A percentile compares a stretch with the other conserved stretches of the same genome.
These are phyloP conservation scores for Leucosporidium yakuticum DNA, from an alignment of 768 basidiomycete species.

Conservation along the genomic window DNA sequence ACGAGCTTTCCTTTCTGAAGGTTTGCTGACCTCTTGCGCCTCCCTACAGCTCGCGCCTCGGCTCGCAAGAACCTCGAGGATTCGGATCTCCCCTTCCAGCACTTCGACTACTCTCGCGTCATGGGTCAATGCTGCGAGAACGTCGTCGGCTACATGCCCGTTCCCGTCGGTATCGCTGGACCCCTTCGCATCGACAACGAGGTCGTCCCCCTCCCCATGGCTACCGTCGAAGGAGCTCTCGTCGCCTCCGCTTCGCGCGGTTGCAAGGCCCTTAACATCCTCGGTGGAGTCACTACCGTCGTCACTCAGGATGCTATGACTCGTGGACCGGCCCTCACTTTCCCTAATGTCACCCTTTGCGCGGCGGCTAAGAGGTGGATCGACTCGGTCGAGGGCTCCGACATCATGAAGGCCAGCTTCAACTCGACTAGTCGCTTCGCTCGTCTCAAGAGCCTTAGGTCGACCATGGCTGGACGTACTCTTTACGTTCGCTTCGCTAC, in stretches of 20 bases:
- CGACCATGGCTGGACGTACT: slow-evolving; percentile 84
- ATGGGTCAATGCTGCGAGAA: slow-evolving; percentile 98
- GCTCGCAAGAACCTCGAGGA: slow-evolving; percentile 72
- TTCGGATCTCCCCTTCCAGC: slow-evolving; percentile 70
- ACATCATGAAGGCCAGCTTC: slow-evolving; percentile 71
- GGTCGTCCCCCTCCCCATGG: slow-evolving; percentile 90
- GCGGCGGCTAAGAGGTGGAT: slow-evolving; percentile 84
- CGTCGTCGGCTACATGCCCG: slow-evolving; percentile 91
- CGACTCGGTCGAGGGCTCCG: slow-evolving; percentile 71
- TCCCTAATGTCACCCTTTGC: slow-evolving; percentile 71
- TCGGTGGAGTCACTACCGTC: slow-evolving; percentile 91
- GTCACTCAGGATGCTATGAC: slow-evolving; percentile 93
- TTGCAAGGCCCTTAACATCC: slow-evolving; percentile 93
- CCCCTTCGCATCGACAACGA: slow-evolving; percentile 85
- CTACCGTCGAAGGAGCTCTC: slow-evolving; percentile 97
- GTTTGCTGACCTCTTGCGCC: slow-evolving; percentile 1
- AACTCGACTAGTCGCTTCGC: slow-evolving; percentile 94
- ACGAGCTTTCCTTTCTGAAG: background rate
- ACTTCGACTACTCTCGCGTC: slow-evolving; percentile 91
- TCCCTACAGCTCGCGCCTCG: slow-evolving; percentile 68
- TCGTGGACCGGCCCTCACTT: slow-evolving; percentile 95
- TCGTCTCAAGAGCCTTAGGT: slow-evolving; percentile 74
- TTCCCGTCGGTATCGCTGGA: slow-evolving; percentile 93
- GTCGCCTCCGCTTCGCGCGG: slow-evolving; percentile 96
- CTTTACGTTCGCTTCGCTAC: slow-evolving; percentile 90